phyloP scores from a whole-genome alignment of 2,329 filamentous ascomycete genomes.

The Xylariaceae sp. region DNA sequence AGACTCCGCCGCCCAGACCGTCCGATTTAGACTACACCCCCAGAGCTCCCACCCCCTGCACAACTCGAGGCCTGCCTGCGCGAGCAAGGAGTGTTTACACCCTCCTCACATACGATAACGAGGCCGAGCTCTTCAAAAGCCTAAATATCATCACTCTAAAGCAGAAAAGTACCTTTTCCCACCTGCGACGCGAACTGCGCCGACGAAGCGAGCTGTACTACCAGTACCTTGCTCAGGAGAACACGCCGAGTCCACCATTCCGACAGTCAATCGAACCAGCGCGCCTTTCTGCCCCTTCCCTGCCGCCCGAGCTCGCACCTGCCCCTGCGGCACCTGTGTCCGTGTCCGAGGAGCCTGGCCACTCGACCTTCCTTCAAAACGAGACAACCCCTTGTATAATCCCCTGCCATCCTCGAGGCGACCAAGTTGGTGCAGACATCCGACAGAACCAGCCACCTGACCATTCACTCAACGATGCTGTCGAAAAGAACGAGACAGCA shows the following conservation, averaged over 20 bases:
- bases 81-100: not conserved
- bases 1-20: not conserved
- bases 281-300: not conserved
- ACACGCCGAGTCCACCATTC: not conserved
- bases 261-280: not conserved
- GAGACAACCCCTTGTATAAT: no score
- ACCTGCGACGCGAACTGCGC: not conserved
- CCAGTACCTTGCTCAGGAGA: not conserved
- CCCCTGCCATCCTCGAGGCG: not conserved
- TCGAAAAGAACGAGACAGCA: not conserved
- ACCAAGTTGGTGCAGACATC: not conserved
- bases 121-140: not conserved
- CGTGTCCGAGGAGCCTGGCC: not conserved
- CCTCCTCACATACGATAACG: not conserved
- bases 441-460: not conserved
- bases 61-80: not conserved
- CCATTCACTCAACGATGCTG: no score
- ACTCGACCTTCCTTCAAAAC: not conserved
- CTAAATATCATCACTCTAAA: not conserved
- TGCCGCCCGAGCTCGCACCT: not conserved
- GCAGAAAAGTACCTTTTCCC: not conserved
- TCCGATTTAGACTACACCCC: not conserved
- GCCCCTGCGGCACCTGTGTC: not conserved
- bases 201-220: not conserved
- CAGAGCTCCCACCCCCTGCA: not conserved